A percentile compares a stretch with the other conserved stretches of the same genome.
Evolutionary conservation across 179 eudicot genomes (phyloP).

Genomic region (Vitellaria paradoxa): DNA sequence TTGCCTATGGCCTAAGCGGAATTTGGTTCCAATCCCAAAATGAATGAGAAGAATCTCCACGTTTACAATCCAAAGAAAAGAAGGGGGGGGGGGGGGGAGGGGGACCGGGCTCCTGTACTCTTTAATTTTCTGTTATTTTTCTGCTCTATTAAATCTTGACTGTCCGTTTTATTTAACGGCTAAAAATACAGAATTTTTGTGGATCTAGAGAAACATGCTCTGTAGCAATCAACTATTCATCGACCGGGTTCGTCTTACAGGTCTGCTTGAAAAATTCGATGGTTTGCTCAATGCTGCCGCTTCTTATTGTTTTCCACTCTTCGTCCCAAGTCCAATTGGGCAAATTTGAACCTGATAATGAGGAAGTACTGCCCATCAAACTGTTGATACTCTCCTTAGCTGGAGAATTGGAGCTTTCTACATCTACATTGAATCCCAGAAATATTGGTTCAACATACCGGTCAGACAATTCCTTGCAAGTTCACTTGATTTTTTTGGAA

Average conservation of each 20-base stretch:
- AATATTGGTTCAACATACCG: constrained; percentile 10
- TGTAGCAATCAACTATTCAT: too few relatives aligned
- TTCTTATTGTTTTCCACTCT: neutral
- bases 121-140: too few relatives aligned
- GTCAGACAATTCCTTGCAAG: neutral
- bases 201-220: too few relatives aligned
- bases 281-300: neutral
- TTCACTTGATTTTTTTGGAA: neutral
- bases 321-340: constrained; percentile 5
- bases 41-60: neutral
- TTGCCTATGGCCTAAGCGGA: too few relatives aligned
- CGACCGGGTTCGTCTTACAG: too few relatives aligned
- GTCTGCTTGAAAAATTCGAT: too few relatives aligned
- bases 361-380: neutral
- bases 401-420: neutral
- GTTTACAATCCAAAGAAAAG: neutral
- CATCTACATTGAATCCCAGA: constrained; percentile 1
- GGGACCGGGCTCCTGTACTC: too few relatives aligned
- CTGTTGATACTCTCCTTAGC: neutral
- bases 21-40: constrained; percentile 3
- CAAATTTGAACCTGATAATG: neutral
- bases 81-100: too few relatives aligned
- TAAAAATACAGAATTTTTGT: too few relatives aligned
- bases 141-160: too few relatives aligned
- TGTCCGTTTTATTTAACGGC: too few relatives aligned